These are phyloP conservation scores for Daedalea quercina DNA, from an alignment of 768 basidiomycete genomes.

Conservation along the genomic window DNA sequence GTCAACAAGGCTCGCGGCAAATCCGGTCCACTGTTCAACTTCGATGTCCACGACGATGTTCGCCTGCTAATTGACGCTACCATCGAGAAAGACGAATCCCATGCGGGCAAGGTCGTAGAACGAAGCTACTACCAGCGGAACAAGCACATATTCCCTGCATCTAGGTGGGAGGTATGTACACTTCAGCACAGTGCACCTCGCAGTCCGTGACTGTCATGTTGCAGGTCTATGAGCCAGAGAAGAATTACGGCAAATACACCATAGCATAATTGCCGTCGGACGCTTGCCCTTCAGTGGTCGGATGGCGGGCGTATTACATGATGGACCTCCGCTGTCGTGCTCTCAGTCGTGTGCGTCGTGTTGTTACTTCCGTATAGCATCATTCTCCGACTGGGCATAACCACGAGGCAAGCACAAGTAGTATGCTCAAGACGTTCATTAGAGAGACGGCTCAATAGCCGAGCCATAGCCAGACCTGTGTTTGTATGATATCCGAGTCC, in stretches of 20 bases:
- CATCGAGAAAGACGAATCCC: constrained; percentile 95
- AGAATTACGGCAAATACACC: constrained; percentile 89
- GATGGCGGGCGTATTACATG: no score
- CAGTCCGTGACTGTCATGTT: not conserved
- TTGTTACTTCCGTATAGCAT: not conserved
- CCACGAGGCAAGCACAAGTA: no score
- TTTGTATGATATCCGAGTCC: no score
- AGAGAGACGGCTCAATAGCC: no score
- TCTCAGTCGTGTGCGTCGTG: not conserved
- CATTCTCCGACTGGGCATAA: no score
- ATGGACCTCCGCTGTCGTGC: not conserved
- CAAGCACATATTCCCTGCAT: constrained; percentile 97
- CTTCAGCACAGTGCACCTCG: not conserved
- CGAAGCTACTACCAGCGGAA: constrained; percentile 92
- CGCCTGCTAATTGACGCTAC: constrained; percentile 91
- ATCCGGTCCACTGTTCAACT: constrained; percentile 95
- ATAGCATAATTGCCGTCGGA: constrained; percentile 43
- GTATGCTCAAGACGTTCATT: no score
- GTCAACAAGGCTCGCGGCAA: constrained; percentile 98
- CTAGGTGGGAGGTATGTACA: constrained; percentile 85
- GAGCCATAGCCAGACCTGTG: no score
- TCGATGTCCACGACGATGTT: constrained; percentile 98
- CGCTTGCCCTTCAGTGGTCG: no score
- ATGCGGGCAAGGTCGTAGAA: constrained; percentile 98
- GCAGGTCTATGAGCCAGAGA: constrained; percentile 90